phyloP scores from a whole-genome alignment of 2,329 filamentous ascomycete genomes.

The Chrysoporthe puriensis region DNA sequence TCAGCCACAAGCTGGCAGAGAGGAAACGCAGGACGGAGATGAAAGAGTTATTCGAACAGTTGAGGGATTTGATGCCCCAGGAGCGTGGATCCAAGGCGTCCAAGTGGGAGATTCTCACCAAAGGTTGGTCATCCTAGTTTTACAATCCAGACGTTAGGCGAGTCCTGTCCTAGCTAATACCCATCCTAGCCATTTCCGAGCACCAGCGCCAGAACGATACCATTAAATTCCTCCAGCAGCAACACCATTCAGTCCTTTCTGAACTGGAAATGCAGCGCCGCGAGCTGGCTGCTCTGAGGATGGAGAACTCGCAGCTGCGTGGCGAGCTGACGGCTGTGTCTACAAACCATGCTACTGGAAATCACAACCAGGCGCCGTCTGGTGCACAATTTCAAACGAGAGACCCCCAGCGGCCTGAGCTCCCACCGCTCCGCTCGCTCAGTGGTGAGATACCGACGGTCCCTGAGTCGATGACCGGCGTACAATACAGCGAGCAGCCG shows the following conservation, averaged over 20 bases:
- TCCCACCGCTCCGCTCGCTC: constrained; percentile 61
- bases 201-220: constrained; percentile 59
- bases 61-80: constrained; percentile 77
- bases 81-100: constrained; percentile 83
- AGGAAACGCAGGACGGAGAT: constrained; percentile 84
- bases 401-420: constrained; percentile 47
- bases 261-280: constrained; percentile 55
- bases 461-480: constrained; percentile 67
- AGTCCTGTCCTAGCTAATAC: constrained; percentile 18
- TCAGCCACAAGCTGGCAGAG: constrained; percentile 85
- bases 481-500: constrained; percentile 60
- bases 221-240: constrained; percentile 51
- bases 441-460: constrained; percentile 47
- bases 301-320: constrained; percentile 54
- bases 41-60: constrained; percentile 83
- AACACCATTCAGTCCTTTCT: constrained; percentile 45
- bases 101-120: constrained; percentile 88
- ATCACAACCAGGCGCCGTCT: constrained; percentile 28
- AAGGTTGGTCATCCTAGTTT: constrained; percentile 58
- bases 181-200: constrained; percentile 60
- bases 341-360: constrained; percentile 31
- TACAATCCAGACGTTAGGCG: background rate
- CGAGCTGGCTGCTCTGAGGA: constrained; percentile 51
- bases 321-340: constrained; percentile 37
- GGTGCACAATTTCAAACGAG: constrained; percentile 36